Conservation (phyloP, 129 eudicot species). For the Helianthus tuberosus region DNA sequence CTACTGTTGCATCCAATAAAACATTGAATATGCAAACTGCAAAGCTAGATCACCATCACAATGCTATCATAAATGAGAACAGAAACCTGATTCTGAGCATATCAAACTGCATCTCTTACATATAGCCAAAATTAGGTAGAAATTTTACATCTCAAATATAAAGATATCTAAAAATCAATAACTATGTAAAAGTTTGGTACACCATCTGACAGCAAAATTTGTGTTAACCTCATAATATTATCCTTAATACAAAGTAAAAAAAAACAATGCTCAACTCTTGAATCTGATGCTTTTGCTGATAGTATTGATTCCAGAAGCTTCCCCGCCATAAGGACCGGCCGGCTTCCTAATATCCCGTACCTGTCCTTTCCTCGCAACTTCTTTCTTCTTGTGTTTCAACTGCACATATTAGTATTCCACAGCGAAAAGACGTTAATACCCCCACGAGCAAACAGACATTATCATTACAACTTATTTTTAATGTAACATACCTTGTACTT, state of each 20-base stretch:
- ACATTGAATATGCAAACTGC: too few species aligned
- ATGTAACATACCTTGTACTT: slow-evolving; percentile 66
- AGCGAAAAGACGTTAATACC: background rate
- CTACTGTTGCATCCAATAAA: too few species aligned
- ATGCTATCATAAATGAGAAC: too few species aligned
- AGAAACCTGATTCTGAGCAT: too few species aligned
- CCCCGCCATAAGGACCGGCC: slow-evolving; percentile 71
- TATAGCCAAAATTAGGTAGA: too few species aligned
- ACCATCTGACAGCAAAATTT: slow-evolving; percentile 19
- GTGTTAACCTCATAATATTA: background rate
- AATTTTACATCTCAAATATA: too few species aligned
- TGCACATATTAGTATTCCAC: slow-evolving; percentile 29
- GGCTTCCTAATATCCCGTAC: slow-evolving; percentile 54
- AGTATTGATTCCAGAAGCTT: slow-evolving; percentile 75
- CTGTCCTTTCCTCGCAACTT: slow-evolving; percentile 68
- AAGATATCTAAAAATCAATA: slow-evolving; percentile 1
- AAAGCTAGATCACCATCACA: too few species aligned
- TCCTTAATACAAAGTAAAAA: background rate
- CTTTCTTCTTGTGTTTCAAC: slow-evolving; percentile 64
- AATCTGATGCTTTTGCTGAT: slow-evolving; percentile 69
- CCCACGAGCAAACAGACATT: background rate
- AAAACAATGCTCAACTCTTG: slow-evolving; percentile 34
- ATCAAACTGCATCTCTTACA: too few species aligned
- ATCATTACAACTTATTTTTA: background rate
- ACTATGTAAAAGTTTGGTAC: background rate